These are phyloP conservation scores for Agaricus subrufescens DNA, from an alignment of 768 basidiomycete genomes.

Conservation along the genomic window DNA sequence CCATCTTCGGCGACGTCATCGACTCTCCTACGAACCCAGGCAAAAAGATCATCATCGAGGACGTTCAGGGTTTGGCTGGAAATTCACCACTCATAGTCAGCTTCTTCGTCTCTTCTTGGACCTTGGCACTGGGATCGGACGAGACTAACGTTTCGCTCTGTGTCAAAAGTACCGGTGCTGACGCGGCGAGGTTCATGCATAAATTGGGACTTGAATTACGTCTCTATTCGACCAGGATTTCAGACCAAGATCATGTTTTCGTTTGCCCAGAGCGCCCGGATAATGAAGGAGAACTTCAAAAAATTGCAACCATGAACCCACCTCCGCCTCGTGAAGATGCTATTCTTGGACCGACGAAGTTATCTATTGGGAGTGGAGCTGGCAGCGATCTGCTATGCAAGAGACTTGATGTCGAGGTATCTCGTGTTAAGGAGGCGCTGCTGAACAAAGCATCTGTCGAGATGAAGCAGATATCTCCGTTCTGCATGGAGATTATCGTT, in stretches of 20 bases:
- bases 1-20: conserved; percentile 25
- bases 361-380: not conserved
- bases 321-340: not conserved
- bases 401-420: conserved; percentile 14
- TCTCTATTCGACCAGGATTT: conserved; percentile 23
- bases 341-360: not conserved
- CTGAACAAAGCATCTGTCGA: conserved; percentile 17
- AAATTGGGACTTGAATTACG: conserved; percentile 22
- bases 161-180: conserved; percentile 20
- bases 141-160: conserved; percentile 21
- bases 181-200: conserved; percentile 9
- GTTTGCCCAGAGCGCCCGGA: conserved; percentile 25
- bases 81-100: conserved; percentile 29
- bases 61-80: conserved; percentile 26
- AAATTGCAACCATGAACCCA: not conserved
- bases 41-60: conserved; percentile 23
- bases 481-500: conserved; percentile 25
- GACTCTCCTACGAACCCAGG: conserved; percentile 1
- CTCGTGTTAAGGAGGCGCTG: conserved; percentile 15
- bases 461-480: conserved; percentile 25
- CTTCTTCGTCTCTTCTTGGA: conserved; percentile 28
- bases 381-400: not conserved
- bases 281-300: conserved; percentile 5
- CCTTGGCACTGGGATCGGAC: conserved; percentile 20
- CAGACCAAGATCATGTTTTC: conserved; percentile 24